Base-by-base conservation (phyloP, 768 basidiomycete genomes). In the Tephrocybe sp. region DNA sequence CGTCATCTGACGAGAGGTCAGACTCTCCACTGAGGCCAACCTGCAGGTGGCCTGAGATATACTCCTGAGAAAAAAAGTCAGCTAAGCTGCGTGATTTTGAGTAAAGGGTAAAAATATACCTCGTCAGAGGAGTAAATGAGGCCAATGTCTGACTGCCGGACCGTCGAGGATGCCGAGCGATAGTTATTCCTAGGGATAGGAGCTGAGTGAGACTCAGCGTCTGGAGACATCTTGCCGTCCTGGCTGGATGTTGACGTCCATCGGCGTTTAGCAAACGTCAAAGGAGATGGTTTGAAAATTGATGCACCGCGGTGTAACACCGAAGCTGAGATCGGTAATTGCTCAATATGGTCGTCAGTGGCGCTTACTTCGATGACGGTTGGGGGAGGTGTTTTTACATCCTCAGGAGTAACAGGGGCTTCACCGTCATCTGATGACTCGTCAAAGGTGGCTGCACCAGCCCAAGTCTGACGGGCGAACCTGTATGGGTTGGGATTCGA, bases 211-310 rank as follows among this genome's bases (percentile, higher is more conserved):
- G 25, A 5, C 6, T 49, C 48, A 20, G 44, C 44, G 38, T 44
- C 40, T 25, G 44, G 55, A 42, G 55, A 52, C 1, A 25, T 14
- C 21, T 48, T 49, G 30, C 33, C 42, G 28, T 55, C 48, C 23
- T 37, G 32, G 21, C 45, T 47, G 30, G 70, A 62, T 18, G 65
- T 59, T 36, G 74, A 76, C 54, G 70, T 76, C 84, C 84, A 85
- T 51, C 83, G 78, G 47, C 80, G 78, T 58, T 76, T 78, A 7
- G 84, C 83, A 62, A 81, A 84, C 57, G 76, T 75, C 64, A 78
- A 75, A n/a, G 84, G 84, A 32, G 82, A 80, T 14, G 85, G 85
- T 45, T 81, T 82, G 64, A 75, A 79, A 20, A 76, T 78, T 59
- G 83, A 60, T 25, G 78, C 71, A 24, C 70, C 73, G 43, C 74